Evolutionary conservation across 441 rosid genomes (phyloP).

Genomic region (Populus trichocarpa): DNA sequence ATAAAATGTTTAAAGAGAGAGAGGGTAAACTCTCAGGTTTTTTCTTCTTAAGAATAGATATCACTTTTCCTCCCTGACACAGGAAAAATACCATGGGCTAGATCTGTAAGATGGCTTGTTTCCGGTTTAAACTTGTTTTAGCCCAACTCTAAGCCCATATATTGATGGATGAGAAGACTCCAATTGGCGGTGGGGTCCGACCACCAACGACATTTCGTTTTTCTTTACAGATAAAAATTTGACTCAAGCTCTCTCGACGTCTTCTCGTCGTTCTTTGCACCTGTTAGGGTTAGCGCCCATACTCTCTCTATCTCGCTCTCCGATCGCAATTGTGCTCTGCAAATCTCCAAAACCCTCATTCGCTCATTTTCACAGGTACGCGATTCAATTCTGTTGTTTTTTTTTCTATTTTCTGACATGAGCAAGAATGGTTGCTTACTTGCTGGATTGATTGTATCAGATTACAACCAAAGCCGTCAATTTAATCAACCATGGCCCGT

Average conservation of each 20-base stretch:
- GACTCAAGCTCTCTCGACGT: not conserved
- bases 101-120: no score
- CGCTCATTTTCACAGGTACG: not conserved
- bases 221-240: not conserved
- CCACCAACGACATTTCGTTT: not conserved
- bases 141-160: not conserved
- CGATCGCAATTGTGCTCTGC: not conserved
- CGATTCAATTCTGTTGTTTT: not conserved
- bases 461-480: not conserved
- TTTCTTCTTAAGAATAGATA: no score
- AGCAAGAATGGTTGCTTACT: not conserved
- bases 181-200: no score
- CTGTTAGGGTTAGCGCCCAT: not conserved
- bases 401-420: not conserved
- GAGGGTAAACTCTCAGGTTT: no score
- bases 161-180: no score
- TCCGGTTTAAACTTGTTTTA: not conserved
- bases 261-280: not conserved
- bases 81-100: no score
- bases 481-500: conserved; percentile 37
- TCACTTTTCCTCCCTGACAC: no score
- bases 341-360: not conserved
- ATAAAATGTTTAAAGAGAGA: no score
- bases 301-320: not conserved
- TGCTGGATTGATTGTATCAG: not conserved